These are phyloP conservation scores for Podospora appendiculata DNA, from an alignment of 495 filamentous ascomycete species.

Conservation along the genomic window DNA sequence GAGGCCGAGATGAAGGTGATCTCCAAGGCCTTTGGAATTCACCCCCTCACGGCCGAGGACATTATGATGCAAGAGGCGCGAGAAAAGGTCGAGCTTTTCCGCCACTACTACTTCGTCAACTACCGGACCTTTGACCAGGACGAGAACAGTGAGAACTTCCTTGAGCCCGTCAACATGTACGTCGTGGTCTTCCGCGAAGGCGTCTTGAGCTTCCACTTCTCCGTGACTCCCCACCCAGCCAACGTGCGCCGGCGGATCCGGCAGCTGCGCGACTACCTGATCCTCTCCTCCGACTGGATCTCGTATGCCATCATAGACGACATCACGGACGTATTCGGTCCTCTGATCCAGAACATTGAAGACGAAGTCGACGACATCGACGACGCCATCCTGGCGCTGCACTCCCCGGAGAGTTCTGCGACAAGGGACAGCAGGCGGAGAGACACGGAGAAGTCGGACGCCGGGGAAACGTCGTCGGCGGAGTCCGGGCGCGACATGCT, in stretches of 20 bases:
- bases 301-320: slow-evolving; percentile 97
- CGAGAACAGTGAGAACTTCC: slow-evolving; percentile 72
- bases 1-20: slow-evolving; percentile 88
- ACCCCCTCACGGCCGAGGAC: slow-evolving; percentile 90
- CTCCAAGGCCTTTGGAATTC: slow-evolving; percentile 87
- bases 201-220: slow-evolving; percentile 92
- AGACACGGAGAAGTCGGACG: slow-evolving; percentile 34
- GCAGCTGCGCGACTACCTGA: slow-evolving; percentile 89
- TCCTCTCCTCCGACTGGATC: slow-evolving; percentile 93
- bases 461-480: slow-evolving; percentile 29
- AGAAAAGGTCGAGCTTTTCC: slow-evolving; percentile 96
- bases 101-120: slow-evolving; percentile 96
- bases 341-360: slow-evolving; percentile 81
- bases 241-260: slow-evolving; percentile 91
- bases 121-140: slow-evolving; percentile 97
- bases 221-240: slow-evolving; percentile 83
- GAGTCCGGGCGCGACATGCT: slow-evolving; percentile 75
- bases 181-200: slow-evolving; percentile 95
- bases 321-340: slow-evolving; percentile 91
- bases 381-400: slow-evolving; percentile 68
- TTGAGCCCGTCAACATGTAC: slow-evolving; percentile 96
- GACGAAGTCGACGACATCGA: slow-evolving; percentile 88
- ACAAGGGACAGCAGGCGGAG: slow-evolving; percentile 26
- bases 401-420: slow-evolving; percentile 43
- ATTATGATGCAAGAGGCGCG: slow-evolving; percentile 95